A percentile compares a stretch with the other conserved stretches of the same genome.
phyloP scores from a whole-genome alignment of 106 monocot genomes.

The Phalaenopsis aphrodite region DNA sequence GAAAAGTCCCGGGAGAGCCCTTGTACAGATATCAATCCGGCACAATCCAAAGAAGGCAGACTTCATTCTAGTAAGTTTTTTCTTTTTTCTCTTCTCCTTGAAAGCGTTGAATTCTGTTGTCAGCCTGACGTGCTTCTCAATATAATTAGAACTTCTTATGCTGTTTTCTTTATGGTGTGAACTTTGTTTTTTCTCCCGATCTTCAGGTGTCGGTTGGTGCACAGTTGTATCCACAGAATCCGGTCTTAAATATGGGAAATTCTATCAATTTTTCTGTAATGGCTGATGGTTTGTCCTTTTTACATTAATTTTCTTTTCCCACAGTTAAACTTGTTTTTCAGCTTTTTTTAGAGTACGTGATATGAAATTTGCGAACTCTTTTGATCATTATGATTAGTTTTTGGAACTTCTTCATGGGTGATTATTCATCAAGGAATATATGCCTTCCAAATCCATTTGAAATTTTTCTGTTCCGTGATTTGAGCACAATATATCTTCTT shows the following conservation, averaged over 20 bases:
- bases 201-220: conserved; percentile 77
- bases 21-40: conserved; percentile 56
- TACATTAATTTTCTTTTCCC: not conserved
- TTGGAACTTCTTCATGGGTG: not conserved
- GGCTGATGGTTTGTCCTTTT: conserved; percentile 55
- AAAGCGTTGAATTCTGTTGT: not conserved
- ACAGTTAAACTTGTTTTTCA: not conserved
- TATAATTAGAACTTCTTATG: not conserved
- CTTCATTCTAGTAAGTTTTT: conserved; percentile 62
- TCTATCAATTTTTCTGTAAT: conserved; percentile 56
- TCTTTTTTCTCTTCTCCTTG: not conserved
- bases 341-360: not conserved
- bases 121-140: not conserved
- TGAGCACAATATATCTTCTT: no score
- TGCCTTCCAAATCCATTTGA: no score
- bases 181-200: not conserved
- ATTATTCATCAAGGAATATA: no score
- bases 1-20: conserved; percentile 54
- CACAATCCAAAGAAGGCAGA: conserved; percentile 56
- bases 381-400: not conserved
- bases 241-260: conserved; percentile 52
- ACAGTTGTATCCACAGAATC: conserved; percentile 66
- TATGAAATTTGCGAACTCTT: not conserved
- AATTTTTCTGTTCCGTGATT: no score
- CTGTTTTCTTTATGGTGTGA: not conserved